A percentile compares a stretch with the other conserved stretches of the same genome.
phyloP scores from a whole-genome alignment of 306 rosid species.

The Amphicarpaea edgeworthii region DNA sequence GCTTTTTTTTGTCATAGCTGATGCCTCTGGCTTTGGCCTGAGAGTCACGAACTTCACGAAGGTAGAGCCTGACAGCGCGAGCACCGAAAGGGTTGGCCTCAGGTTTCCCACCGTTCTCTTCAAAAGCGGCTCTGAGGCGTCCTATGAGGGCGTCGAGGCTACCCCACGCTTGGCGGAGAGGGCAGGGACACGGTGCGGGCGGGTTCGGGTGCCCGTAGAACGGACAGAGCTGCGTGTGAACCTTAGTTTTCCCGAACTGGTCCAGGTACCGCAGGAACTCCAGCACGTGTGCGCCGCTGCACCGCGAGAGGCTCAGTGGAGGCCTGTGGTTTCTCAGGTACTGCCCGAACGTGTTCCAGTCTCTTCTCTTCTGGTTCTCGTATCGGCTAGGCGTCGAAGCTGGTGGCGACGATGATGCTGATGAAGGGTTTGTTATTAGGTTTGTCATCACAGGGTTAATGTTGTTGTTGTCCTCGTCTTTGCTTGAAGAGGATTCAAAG shows the following conservation, averaged over 20 bases:
- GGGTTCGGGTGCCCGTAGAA: conserved; percentile 86
- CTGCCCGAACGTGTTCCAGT: conserved; percentile 84
- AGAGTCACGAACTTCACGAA: conserved; percentile 80
- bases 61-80: conserved; percentile 75
- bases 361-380: conserved; percentile 76
- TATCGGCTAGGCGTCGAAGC: conserved; percentile 61
- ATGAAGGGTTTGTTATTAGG: not conserved
- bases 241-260: conserved; percentile 86
- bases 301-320: conserved; percentile 67
- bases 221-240: conserved; percentile 77
- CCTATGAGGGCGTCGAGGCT: conserved; percentile 88
- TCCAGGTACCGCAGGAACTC: conserved; percentile 80
- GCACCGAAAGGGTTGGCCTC: conserved; percentile 83
- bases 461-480: conserved; percentile 21
- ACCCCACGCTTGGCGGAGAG: conserved; percentile 91
- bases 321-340: conserved; percentile 78
- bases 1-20: conserved; percentile 83
- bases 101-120: conserved; percentile 73
- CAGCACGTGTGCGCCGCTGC: conserved; percentile 81
- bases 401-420: conserved; percentile 32
- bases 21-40: conserved; percentile 89
- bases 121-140: conserved; percentile 87
- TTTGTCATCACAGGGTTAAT: not conserved
- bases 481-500: conserved; percentile 52
- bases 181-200: conserved; percentile 83